These are phyloP conservation scores for Hanseniaspora singularis DNA, from an alignment of 805 yeast genomes.

Conservation along the genomic window DNA sequence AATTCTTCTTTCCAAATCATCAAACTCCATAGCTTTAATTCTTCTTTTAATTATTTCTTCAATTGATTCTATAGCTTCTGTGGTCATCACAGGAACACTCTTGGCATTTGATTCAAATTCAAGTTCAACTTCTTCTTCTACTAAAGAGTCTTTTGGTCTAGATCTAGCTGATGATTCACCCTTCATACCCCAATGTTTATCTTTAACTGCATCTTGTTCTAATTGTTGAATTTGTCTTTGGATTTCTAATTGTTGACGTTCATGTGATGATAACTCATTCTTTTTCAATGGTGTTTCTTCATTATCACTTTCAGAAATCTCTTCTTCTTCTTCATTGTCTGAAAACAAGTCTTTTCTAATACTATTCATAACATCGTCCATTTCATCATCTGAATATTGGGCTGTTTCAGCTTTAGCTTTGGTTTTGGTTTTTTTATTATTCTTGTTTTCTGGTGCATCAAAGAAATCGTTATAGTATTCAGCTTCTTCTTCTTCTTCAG, in stretches of 20 bases:
- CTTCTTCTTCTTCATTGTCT: conserved; percentile 30
- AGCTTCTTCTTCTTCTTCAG: conserved; percentile 44
- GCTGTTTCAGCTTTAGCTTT: conserved; percentile 15
- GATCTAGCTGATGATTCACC: conserved; percentile 80
- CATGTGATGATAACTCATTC: conserved; percentile 51
- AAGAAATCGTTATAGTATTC: conserved; percentile 58
- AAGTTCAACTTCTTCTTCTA: conserved; percentile 51
- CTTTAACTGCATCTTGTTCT: conserved; percentile 80
- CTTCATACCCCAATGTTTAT: conserved; percentile 84
- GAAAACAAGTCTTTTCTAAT: conserved; percentile 56
- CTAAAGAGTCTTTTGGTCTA: conserved; percentile 72
- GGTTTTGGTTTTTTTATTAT: conserved; percentile 5
- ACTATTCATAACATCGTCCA: conserved; percentile 45
- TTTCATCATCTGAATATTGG: conserved; percentile 42
- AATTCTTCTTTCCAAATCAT: conserved; percentile 68
- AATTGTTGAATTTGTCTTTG: conserved; percentile 65
- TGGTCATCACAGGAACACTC: conserved; percentile 91
- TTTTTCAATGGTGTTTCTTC: conserved; percentile 18
- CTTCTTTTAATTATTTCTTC: conserved; percentile 84
- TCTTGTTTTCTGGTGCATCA: conserved; percentile 29
- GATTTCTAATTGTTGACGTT: conserved; percentile 66
- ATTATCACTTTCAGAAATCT: conserved; percentile 16
- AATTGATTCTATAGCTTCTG: conserved; percentile 69
- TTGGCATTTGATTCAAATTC: conserved; percentile 89
- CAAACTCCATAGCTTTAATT: conserved; percentile 62